Base-by-base conservation (phyloP, 805 yeast species). In the Pichia nanzhaoensis region DNA sequence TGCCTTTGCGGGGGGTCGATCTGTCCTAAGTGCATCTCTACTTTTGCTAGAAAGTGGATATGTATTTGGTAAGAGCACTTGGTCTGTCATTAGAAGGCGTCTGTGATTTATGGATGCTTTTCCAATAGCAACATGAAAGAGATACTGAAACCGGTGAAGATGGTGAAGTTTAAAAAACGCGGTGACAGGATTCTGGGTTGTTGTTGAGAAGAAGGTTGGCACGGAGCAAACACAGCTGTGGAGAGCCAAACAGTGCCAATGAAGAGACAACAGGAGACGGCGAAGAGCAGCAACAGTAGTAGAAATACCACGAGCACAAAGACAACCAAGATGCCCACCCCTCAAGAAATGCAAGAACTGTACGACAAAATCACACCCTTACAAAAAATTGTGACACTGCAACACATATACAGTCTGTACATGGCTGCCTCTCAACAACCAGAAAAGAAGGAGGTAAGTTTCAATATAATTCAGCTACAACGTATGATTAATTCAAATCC, bases 401-500 rank as follows among this genome's bases (percentile, higher is more conserved):
- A 65, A 42, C 66, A 65, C 41, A 59, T 65, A 4, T 63, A 65
- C 40, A 63, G 67, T 17, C 52, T 64, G 41, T 65, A 58, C 46
- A 49, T 59, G 39, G 65, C 66, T 21, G 63, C 65, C 9, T 59
- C 60, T 32, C 64, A 61, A 42, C 58, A 58, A 37, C 61, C 65
- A 2, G 59, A 62, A 17, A 58, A 64, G 30, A 57, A 56, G 37
- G 65, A 61, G n/a, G 55, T 65, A 4, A 60, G 66, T 7, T 63
- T 65, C 48, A 64, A 65, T 38, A 61, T 65, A n/a, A 51, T 63
- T 22, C 66, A 63, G 42, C 48, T 65, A 21, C 66, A 61, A 37
- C 51, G 63, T 14, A 59, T 63, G 63, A 63, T 65, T 37, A 65
- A 65, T 55, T 63, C 60, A 44, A 65, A 61, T 47, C 67, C 68